Evolutionary conservation across 108 stramenopile species (phyloP).

Genomic region (Heterococcus sp.): DNA sequence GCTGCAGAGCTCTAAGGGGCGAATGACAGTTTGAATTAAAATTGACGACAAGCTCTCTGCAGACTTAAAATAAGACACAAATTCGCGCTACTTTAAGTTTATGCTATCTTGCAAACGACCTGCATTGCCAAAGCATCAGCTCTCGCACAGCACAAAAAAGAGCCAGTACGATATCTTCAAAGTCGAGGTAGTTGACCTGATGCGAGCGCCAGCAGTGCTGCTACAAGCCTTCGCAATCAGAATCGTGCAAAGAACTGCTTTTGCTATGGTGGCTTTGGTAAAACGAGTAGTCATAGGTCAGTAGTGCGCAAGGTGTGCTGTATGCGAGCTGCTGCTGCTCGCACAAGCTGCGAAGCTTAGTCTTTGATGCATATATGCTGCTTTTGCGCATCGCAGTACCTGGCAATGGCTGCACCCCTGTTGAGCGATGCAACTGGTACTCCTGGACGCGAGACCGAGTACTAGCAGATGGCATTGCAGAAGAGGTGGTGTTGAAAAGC

Average conservation of each 20-base stretch:
- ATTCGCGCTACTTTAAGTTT: not conserved
- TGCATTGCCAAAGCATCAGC: not conserved
- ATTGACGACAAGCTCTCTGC: no score
- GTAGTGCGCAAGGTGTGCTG: not conserved
- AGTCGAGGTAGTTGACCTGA: not conserved
- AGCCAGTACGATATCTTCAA: not conserved
- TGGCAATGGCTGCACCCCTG: not conserved
- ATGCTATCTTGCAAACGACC: not conserved
- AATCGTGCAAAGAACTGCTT: not conserved
- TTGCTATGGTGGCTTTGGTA: no score
- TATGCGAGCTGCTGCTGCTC: not conserved
- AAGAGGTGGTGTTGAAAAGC: not conserved
- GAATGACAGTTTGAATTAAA: no score
- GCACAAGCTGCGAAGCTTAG: no score
- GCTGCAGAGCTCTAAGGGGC: no score
- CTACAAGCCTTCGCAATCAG: not conserved
- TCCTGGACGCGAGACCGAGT: not conserved
- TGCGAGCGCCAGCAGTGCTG: not conserved
- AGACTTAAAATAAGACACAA: no score
- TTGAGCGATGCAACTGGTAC: slow-evolving; percentile 8
- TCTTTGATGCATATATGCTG: no score
- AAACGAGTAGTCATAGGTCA: no score
- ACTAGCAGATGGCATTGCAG: not conserved
- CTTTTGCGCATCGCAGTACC: slow-evolving; percentile 4
- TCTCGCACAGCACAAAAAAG: not conserved